phyloP scores from a whole-genome alignment of 2,329 filamentous ascomycete genomes.

The Fusarium acutatum region DNA sequence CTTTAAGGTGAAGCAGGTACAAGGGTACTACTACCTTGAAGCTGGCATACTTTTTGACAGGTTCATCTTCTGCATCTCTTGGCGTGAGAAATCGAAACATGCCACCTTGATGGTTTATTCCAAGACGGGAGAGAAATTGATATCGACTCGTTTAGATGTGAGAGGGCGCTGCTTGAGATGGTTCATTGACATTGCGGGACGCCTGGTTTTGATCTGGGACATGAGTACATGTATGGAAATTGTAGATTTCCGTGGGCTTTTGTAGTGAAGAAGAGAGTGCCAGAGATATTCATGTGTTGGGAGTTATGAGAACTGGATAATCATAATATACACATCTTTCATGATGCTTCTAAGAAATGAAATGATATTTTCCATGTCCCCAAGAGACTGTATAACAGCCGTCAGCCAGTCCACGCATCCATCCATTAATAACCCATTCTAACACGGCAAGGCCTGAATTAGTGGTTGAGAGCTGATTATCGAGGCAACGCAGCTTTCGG shows the following conservation, averaged over 20 bases:
- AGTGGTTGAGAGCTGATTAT: not conserved
- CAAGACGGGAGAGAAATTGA: conserved; percentile 6
- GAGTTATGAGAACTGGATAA: not conserved
- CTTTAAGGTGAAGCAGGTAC: not conserved
- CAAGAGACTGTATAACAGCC: not conserved
- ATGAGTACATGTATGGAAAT: too few species aligned
- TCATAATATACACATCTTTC: not conserved
- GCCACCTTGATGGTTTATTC: not conserved
- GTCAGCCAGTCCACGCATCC: not conserved
- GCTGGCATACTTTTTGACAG: conserved; percentile 4
- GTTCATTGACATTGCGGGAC: conserved; percentile 12
- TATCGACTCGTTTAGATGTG: not conserved
- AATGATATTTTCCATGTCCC: not conserved
- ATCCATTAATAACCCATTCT: not conserved
- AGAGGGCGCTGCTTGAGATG: not conserved
- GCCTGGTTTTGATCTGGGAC: not conserved
- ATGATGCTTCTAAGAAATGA: not conserved
- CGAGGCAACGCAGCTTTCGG: not conserved
- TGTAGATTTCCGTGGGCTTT: not conserved
- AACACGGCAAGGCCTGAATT: not conserved
- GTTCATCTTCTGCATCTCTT: conserved; percentile 12
- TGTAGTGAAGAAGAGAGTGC: not conserved
- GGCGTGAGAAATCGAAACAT: not conserved
- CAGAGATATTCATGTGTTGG: not conserved
- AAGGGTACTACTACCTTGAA: not conserved